phyloP scores from a whole-genome alignment of 2,329 filamentous ascomycete genomes.

The Whalleya microplaca region DNA sequence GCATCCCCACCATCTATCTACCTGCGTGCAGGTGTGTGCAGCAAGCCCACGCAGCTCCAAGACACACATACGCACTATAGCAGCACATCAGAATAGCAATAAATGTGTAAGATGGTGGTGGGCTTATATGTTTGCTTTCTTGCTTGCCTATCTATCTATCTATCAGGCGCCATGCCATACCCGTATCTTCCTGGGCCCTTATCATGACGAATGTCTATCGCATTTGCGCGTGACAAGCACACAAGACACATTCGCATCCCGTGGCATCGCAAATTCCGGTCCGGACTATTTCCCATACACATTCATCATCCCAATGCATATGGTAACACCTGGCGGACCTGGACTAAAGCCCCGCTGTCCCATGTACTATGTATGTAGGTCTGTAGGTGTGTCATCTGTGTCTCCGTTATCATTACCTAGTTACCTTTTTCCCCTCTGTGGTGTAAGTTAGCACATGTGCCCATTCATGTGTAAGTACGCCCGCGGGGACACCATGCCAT shows the following conservation, averaged over 20 bases:
- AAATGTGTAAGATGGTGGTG: neutral
- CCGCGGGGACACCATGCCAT: neutral
- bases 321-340: too few species aligned
- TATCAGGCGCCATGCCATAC: neutral
- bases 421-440: too few species aligned
- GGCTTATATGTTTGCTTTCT: neutral
- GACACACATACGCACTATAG: neutral
- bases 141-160: neutral
- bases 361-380: too few species aligned
- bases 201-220: too few species aligned
- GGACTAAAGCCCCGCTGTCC: too few species aligned
- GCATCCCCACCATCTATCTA: conserved; percentile 15
- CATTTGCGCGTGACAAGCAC: too few species aligned
- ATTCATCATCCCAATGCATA: too few species aligned
- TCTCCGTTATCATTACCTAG: neutral
- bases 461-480: neutral
- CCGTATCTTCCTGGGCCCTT: too few species aligned
- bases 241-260: too few species aligned
- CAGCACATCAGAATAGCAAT: neutral
- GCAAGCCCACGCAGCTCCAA: neutral
- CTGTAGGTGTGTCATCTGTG: too few species aligned
- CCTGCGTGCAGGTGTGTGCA: neutral
- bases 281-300: too few species aligned
- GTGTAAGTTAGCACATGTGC: neutral
- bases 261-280: too few species aligned